These are phyloP conservation scores for Fragaria ananassa DNA, from an alignment of 306 rosid species.

Conservation along the genomic window DNA sequence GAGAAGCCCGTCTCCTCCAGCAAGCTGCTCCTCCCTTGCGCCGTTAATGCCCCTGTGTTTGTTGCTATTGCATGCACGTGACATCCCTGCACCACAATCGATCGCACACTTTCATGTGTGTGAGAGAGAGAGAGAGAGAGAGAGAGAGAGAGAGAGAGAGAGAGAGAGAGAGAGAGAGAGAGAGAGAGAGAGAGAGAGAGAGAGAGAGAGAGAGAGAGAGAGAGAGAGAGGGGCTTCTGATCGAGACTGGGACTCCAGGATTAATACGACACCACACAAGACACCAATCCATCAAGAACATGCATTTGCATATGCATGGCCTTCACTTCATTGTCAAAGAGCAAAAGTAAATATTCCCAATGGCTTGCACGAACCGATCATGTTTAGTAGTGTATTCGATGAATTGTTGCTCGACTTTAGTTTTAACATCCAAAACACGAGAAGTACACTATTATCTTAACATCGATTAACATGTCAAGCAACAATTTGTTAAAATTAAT, in stretches of 20 bases:
- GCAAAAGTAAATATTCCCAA: not conserved
- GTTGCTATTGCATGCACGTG: conserved; percentile 92
- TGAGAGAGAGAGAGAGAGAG: too few relatives aligned
- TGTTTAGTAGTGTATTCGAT: not conserved
- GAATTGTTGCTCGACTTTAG: not conserved
- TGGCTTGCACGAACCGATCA: not conserved
- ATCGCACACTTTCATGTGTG: not conserved
- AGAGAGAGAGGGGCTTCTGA: not conserved
- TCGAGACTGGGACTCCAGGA: not conserved
- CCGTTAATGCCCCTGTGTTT: conserved; percentile 74
- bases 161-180: too few relatives aligned
- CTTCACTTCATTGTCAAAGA: not conserved
- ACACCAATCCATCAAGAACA: not conserved
- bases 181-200: too few relatives aligned
- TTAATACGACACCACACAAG: conserved; percentile 3
- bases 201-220: too few relatives aligned
- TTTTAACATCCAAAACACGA: not conserved
- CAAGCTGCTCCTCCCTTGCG: conserved; percentile 80
- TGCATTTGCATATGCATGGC: not conserved
- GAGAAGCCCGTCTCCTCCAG: conserved; percentile 94
- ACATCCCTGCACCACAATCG: conserved; percentile 57
- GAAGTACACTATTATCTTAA: not conserved
- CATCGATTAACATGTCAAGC: not conserved
- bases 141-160: too few relatives aligned
- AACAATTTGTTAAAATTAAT: not conserved